Evolutionary conservation across 106 monocot species (phyloP).

Genomic region (Hemerocallis citrina): DNA sequence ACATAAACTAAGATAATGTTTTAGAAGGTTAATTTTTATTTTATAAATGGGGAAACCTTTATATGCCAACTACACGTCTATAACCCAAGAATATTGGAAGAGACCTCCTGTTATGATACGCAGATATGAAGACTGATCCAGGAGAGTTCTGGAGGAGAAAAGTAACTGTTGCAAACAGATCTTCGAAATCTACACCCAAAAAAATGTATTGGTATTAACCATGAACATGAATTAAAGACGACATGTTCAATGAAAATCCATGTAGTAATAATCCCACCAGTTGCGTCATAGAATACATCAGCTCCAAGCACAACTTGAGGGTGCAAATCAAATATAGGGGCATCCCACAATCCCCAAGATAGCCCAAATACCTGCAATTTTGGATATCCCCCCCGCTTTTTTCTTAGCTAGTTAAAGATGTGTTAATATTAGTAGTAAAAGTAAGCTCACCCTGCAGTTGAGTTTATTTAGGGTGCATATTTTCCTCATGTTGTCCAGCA

Average conservation of each 20-base stretch:
- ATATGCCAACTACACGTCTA: background rate
- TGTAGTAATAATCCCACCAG: conserved; percentile 26
- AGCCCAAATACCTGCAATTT: conserved; percentile 64
- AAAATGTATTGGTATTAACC: background rate
- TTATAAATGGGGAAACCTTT: too few relatives aligned
- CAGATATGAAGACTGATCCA: conserved; percentile 75
- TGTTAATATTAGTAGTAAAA: background rate
- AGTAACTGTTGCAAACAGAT: conserved; percentile 80
- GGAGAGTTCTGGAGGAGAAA: conserved; percentile 67
- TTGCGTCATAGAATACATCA: conserved; percentile 80
- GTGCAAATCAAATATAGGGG: conserved; percentile 48
- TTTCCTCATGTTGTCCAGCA: conserved; percentile 73
- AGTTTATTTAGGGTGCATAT: conserved; percentile 68
- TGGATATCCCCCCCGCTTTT: too few relatives aligned
- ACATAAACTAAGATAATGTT: too few relatives aligned
- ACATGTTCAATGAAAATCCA: background rate
- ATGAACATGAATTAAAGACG: background rate
- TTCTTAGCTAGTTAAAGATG: background rate
- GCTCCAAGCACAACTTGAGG: conserved; percentile 89
- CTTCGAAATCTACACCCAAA: conserved; percentile 57
- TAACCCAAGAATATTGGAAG: background rate
- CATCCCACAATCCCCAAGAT: conserved; percentile 94
- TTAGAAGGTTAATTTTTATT: too few relatives aligned
- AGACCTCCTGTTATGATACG: conserved; percentile 89
- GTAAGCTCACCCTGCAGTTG: conserved; percentile 48